Evolutionary conservation across 306 rosid species (phyloP), one percentile per base, ranked within the genome.

Genomic region (Adenanthera pavonina): DNA sequence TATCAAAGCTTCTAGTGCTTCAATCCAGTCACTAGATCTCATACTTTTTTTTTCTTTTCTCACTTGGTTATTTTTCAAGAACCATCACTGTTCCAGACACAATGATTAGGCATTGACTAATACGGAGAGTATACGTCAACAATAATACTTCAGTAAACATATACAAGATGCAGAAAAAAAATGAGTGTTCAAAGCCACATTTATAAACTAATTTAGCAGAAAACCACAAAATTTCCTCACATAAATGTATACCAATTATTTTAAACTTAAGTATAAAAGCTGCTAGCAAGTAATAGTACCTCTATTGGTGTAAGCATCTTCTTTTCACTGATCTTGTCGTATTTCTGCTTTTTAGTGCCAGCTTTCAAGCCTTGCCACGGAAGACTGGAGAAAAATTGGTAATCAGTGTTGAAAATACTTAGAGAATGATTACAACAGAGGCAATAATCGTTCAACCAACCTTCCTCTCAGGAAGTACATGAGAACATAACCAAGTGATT

Each of bases 281-380:
- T 71, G 33, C 82, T 64, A 25, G 72, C 17, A 85, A 78, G 75
- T 56, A 61, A 75, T 13, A 78, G 70, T 89, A 95, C 99, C 99
- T 95, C 98, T 65, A 92, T 83, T n/a, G 98, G 91, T 74, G 98
- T 95, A 72, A 92, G 91, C 99, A 88, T 90, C 91, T 95, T 95
- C 90, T 95, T 95, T 85, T 95, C 99, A 88, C 99, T 95, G 65
- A 95, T 95, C 86, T 92, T 95, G 85, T 95, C 99, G 67, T 95
- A 95, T 69, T 95, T 95, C 89, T 95, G 99, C 83, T 93, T 95
- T 79, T 95, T 93, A 14, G 92, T 93, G 44, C 98, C 98, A 70
- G 98, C 99, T 87, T 79, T 95, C 90, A 95, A 79, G 69, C 99
- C 99, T 85, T 95, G 99, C 99, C 99, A 95, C 38, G 99, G 99